Conservation (phyloP, 345 rosid genomes). For the Pistacia atlantica region DNA sequence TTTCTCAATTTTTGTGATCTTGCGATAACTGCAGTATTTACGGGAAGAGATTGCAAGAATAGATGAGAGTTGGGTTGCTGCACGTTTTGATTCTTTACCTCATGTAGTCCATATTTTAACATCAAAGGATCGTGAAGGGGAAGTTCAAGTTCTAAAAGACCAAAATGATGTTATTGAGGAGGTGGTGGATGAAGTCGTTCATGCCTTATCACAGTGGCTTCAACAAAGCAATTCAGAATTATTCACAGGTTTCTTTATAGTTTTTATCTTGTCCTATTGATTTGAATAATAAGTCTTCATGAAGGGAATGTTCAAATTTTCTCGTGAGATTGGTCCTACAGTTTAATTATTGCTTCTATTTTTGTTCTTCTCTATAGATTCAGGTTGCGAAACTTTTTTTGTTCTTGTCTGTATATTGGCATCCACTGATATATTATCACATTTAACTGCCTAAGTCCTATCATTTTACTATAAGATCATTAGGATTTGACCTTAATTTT, state of each 20-base stretch:
- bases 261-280: constrained; percentile 14
- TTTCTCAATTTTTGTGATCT: constrained; percentile 27
- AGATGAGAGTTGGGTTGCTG: constrained; percentile 90
- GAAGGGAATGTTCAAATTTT: neutral
- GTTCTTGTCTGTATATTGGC: neutral
- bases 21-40: constrained; percentile 63
- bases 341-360: neutral
- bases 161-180: constrained; percentile 96
- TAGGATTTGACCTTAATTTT: neutral
- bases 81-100: constrained; percentile 96
- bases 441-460: neutral
- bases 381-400: neutral
- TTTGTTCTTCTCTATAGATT: neutral
- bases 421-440: neutral
- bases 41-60: constrained; percentile 78
- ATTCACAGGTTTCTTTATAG: constrained; percentile 75
- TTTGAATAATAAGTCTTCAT: constrained; percentile 15
- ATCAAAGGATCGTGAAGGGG: constrained; percentile 91
- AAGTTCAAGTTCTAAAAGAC: constrained; percentile 72
- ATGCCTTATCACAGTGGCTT: constrained; percentile 96
- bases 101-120: constrained; percentile 96
- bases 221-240: constrained; percentile 98
- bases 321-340: neutral
- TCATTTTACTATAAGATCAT: neutral
- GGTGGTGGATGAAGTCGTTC: constrained; percentile 99